Evolutionary conservation across 345 rosid genomes (phyloP), one percentile per base, ranked within the genome.

Genomic region (Aethionema arabicum): DNA sequence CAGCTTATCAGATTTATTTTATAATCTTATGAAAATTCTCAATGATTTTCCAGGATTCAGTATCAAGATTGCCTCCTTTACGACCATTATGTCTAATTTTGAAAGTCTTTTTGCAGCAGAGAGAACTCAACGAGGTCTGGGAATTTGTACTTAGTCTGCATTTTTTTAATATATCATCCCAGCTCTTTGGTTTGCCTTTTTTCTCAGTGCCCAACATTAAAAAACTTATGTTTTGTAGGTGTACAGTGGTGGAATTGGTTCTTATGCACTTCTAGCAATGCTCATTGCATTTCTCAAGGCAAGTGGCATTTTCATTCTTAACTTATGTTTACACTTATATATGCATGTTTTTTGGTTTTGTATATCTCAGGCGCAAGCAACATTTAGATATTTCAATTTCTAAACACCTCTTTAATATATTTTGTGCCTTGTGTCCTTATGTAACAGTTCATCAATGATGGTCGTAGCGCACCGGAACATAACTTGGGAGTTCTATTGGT

Each of bases 51-150:
- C 52, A 89, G 98, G 89, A 82, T 71, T 85, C 85, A 32, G 68
- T 87, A 60, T 74, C 73, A 46, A 88, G 69, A 65, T 82, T 79
- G 84, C 96, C 96, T 58, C 85, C 88, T 37, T 30, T 87, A 52
- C 89, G 85, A 30, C 91, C 96, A 48, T 73, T 92, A 59, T 89
- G 95, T 70, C 76, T 89, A 63, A 89, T 87, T 66, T 67, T 92
- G 77, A 92, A 92, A 86, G 88, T 87, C 4, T 92, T 92, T 76
- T 73, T 92, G 65, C 98, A 92, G 66, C 98, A 92, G 68, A 89
- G 98, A 74, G 96, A 82, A 52, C 83, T 86, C 44, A 92, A 92
- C 65, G 98, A 92, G 95, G 98, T 92, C 48, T 70, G 69, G 52
- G 57, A 5, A 47, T 45, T 11, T 31, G 5, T 32, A 16, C 11